Evolutionary conservation across 1,139 yeast genomes (phyloP).

Genomic region (Yamadazyma blattariae): DNA sequence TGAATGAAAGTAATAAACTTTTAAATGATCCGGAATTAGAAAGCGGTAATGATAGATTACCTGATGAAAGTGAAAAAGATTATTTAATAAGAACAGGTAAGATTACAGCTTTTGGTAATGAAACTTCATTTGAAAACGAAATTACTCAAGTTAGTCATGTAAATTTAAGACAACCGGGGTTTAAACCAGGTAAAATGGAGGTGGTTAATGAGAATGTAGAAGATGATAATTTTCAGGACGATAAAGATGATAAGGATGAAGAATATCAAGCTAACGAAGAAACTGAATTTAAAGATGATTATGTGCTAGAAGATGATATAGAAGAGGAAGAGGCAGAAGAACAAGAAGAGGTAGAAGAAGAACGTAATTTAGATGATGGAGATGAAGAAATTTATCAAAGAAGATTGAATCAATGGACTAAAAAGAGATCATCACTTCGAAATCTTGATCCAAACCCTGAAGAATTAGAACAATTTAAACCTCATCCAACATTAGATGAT

Average conservation of each 20-base stretch:
- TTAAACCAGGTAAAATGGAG: constrained; percentile 12
- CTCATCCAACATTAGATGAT: constrained; percentile 78
- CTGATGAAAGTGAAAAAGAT: constrained; percentile 77
- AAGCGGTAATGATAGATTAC: constrained; percentile 27
- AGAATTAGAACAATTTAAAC: constrained; percentile 64
- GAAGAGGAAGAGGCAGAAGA: constrained; percentile 4
- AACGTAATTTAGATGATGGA: constrained; percentile 70
- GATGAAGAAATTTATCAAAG: constrained; percentile 60
- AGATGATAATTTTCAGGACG: constrained; percentile 4
- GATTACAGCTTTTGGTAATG: constrained; percentile 88
- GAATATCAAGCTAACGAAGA: background rate
- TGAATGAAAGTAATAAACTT: constrained; percentile 30
- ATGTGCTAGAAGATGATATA: constrained; percentile 4
- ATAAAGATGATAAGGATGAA: constrained; percentile 8
- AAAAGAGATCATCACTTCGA: constrained; percentile 39
- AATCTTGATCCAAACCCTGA: constrained; percentile 18
- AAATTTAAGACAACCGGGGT: constrained; percentile 38
- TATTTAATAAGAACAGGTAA: constrained; percentile 85
- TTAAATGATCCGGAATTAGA: constrained; percentile 10
- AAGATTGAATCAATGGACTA: constrained; percentile 60
- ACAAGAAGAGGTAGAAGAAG: constrained; percentile 9
- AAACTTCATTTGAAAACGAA: constrained; percentile 47
- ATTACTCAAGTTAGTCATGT: constrained; percentile 26
- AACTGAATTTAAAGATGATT: constrained; percentile 1
- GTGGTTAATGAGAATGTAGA: constrained; percentile 8